Conservation (phyloP, 177 flowering plant species). For the Telopea speciosissima region DNA sequence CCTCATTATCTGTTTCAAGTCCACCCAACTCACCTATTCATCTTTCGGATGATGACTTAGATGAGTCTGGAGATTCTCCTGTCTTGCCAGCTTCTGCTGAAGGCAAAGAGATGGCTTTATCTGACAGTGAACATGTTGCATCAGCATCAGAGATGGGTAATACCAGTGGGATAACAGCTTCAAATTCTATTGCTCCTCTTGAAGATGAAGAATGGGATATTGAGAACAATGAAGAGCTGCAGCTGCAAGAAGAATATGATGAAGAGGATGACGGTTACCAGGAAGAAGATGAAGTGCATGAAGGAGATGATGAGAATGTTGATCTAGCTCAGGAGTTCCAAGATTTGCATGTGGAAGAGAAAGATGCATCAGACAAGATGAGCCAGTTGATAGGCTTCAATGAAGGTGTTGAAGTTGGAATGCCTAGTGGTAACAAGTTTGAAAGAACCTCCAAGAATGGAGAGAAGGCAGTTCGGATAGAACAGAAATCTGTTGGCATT, state of each 20-base stretch:
- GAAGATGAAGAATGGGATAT: slow-evolving; percentile 85
- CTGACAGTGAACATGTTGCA: slow-evolving; percentile 30
- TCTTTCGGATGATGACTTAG: slow-evolving; percentile 87
- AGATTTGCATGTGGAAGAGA: slow-evolving; percentile 50
- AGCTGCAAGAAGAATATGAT: slow-evolving; percentile 91
- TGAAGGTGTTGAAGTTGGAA: slow-evolving; percentile 70
- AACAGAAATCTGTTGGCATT: slow-evolving; percentile 24
- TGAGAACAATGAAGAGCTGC: slow-evolving; percentile 53
- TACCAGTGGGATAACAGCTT: slow-evolving; percentile 19
- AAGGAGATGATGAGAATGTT: slow-evolving; percentile 54
- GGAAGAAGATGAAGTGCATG: slow-evolving; percentile 85
- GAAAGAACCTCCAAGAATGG: slow-evolving; percentile 36
- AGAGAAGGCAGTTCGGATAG: slow-evolving; percentile 28
- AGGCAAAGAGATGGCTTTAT: slow-evolving; percentile 25
- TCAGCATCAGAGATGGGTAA: slow-evolving; percentile 25
- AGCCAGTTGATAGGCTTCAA: slow-evolving; percentile 68
- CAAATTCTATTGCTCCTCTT: slow-evolving; percentile 36
- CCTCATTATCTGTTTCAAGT: slow-evolving; percentile 87
- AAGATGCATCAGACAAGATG: slow-evolving; percentile 29
- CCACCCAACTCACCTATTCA: slow-evolving; percentile 85
- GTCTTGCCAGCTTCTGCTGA: slow-evolving; percentile 31
- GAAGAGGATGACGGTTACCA: slow-evolving; percentile 73
- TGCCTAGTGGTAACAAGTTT: slow-evolving; percentile 53
- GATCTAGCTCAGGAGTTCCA: slow-evolving; percentile 51
- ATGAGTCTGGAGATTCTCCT: slow-evolving; percentile 56